Conservation (phyloP, 2,329 filamentous ascomycete species). For the Scedosporium aurantiacum region DNA sequence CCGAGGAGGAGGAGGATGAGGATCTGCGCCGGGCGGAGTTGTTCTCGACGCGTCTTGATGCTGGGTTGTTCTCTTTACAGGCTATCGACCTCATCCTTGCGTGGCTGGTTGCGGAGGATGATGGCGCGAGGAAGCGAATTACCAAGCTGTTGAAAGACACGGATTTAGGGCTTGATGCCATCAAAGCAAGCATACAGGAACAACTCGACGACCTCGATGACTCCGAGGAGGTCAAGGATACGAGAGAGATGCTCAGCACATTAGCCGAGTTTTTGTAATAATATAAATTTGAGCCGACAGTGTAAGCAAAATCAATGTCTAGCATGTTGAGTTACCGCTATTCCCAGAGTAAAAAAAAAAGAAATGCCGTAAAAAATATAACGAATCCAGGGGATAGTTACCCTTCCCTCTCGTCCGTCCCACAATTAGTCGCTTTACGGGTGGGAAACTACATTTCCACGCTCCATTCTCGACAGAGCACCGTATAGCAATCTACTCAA, state of each 20-base stretch:
- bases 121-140: constrained; percentile 58
- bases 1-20: constrained; percentile 28
- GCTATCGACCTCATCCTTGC: constrained; percentile 75
- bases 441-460: not conserved
- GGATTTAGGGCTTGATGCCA: constrained; percentile 51
- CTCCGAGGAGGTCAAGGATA: constrained; percentile 20
- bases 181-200: constrained; percentile 58
- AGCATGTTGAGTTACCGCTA: not conserved
- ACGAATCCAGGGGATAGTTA: not conserved
- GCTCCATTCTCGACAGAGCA: too few species aligned
- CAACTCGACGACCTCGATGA: constrained; percentile 32
- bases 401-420: not conserved
- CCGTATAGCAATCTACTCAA: not conserved
- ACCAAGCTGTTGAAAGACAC: constrained; percentile 52
- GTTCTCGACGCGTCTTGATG: constrained; percentile 66
- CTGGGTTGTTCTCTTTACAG: constrained; percentile 74
- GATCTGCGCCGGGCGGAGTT: constrained; percentile 51
- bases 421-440: not conserved
- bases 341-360: constrained; percentile 4
- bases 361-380: not conserved
- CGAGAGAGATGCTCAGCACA: constrained; percentile 43
- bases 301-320: constrained; percentile 13
- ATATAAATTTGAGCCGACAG: constrained; percentile 3
- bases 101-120: constrained; percentile 87
- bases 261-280: constrained; percentile 37